Conservation (phyloP, 2,329 filamentous ascomycete species). For the Clonostachys rosea region DNA sequence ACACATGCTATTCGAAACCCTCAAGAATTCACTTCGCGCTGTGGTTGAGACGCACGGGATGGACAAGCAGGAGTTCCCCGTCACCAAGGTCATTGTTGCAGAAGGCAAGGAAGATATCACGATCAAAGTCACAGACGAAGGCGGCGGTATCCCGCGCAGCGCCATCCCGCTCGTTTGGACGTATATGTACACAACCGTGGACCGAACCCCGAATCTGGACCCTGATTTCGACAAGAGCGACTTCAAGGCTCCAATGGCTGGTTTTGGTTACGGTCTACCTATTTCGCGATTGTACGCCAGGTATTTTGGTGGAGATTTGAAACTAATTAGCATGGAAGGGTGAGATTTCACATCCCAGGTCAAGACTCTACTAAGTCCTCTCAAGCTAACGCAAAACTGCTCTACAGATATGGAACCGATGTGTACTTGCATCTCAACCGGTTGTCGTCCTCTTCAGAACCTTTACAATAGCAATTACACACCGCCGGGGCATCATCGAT, state of each 20-base stretch:
- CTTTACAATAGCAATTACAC: slow-evolving; percentile 86
- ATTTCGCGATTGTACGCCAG: slow-evolving; percentile 92
- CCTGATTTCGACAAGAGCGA: slow-evolving; percentile 98
- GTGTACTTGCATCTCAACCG: slow-evolving; percentile 98
- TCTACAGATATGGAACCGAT: slow-evolving; percentile 84
- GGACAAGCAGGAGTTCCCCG: slow-evolving; percentile 92
- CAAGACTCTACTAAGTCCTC: slow-evolving; percentile 1
- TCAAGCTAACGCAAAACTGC: slow-evolving; percentile 7
- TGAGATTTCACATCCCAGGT: slow-evolving; percentile 38
- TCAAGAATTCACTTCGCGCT: slow-evolving; percentile 96
- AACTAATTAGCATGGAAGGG: slow-evolving; percentile 99
- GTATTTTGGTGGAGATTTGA: slow-evolving; percentile 96
- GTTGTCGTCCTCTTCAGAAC: slow-evolving; percentile 91
- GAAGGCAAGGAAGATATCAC: slow-evolving; percentile 99
- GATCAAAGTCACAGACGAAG: slow-evolving; percentile 96
- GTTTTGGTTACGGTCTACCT: slow-evolving; percentile 95
- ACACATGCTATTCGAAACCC: slow-evolving; percentile 98
- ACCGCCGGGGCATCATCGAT: slow-evolving; percentile 25
- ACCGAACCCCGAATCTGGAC: slow-evolving; percentile 89
- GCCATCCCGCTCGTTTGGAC: slow-evolving; percentile 98
- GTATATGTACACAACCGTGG: slow-evolving; percentile 99
- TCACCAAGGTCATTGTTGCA: slow-evolving; percentile 95
- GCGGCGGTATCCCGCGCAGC: slow-evolving; percentile 88
- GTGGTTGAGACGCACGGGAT: slow-evolving; percentile 94
- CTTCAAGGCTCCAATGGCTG: slow-evolving; percentile 99